Percentiles rank a stretch among this genome's conserved stretches.
phyloP scores from a whole-genome alignment of 768 basidiomycete genomes.

The Tulasnella sp. region DNA sequence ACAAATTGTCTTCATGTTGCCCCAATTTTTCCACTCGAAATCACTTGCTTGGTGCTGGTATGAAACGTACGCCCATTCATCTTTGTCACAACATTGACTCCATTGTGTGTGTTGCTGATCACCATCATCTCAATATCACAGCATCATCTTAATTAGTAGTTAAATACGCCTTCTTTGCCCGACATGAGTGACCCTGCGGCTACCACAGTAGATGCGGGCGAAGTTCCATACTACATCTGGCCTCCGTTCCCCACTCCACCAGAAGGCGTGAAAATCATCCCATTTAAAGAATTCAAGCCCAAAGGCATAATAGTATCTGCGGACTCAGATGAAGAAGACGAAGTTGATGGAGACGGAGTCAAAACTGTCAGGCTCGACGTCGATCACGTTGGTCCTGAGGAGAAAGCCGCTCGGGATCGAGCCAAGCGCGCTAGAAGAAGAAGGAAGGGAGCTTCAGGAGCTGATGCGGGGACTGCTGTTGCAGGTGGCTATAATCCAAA shows the following conservation, averaged over 20 bases:
- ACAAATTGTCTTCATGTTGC: too few species aligned
- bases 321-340: slow-evolving; percentile 4
- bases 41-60: too few species aligned
- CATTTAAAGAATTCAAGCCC: slow-evolving; percentile 46
- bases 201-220: too few species aligned
- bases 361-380: not conserved
- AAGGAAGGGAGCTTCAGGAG: not conserved
- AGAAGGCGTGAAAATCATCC: slow-evolving; percentile 35
- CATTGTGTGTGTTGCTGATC: too few species aligned
- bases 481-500: not conserved
- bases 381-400: slow-evolving; percentile 6
- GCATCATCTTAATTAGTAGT: too few species aligned
- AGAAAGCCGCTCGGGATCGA: slow-evolving; percentile 7
- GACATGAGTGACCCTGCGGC: too few species aligned
- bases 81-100: too few species aligned
- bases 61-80: too few species aligned
- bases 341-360: slow-evolving; percentile 10
- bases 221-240: too few species aligned
- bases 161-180: too few species aligned
- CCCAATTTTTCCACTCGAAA: too few species aligned
- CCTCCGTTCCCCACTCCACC: slow-evolving; percentile 40
- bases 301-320: slow-evolving; percentile 32
- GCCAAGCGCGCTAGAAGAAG: slow-evolving; percentile 10
- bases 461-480: slow-evolving; percentile 2
- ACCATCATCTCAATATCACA: too few species aligned